Evolutionary conservation across 2,329 filamentous ascomycete genomes (phyloP).

Genomic region (Phoma sp.): DNA sequence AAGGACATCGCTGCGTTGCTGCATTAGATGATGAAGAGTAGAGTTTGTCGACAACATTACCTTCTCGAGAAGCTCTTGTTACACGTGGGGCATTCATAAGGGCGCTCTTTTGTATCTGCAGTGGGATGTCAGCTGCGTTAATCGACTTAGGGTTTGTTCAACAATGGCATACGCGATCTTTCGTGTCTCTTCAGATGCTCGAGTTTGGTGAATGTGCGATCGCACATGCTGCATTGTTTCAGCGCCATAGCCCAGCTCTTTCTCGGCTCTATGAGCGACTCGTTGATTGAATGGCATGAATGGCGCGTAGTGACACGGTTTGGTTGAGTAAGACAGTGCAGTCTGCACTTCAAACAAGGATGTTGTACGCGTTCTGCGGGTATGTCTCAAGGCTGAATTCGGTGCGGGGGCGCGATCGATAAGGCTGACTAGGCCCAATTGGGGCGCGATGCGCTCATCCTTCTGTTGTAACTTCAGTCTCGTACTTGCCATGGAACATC

Average conservation of each 20-base stretch:
- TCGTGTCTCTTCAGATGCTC: constrained; percentile 64
- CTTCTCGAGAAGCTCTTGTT: constrained; percentile 63
- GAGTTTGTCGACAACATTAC: constrained; percentile 40
- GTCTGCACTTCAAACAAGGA: constrained; percentile 13
- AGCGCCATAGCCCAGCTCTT: constrained; percentile 39
- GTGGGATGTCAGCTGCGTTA: constrained; percentile 27
- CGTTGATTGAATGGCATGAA: constrained; percentile 16
- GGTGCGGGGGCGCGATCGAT: constrained; percentile 12
- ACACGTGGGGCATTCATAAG: constrained; percentile 61
- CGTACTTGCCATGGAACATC: too few relatives aligned
- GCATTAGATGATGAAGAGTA: constrained; percentile 29
- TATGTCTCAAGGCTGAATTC: constrained; percentile 10
- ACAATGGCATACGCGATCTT: constrained; percentile 56
- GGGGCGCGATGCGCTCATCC: not conserved
- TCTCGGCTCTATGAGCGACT: constrained; percentile 17
- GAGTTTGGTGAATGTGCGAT: constrained; percentile 61
- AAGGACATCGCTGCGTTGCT: constrained; percentile 53
- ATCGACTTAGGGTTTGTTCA: not conserved
- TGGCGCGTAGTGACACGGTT: constrained; percentile 19
- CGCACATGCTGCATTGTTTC: constrained; percentile 54
- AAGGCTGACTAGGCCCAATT: constrained; percentile 9
- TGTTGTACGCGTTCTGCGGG: constrained; percentile 12
- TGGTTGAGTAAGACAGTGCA: constrained; percentile 8
- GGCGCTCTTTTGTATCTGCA: constrained; percentile 61
- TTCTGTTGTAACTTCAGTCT: not conserved